These are phyloP conservation scores for Luzula sylvatica DNA, from an alignment of 176 grass and related monocot species.

Conservation along the genomic window DNA sequence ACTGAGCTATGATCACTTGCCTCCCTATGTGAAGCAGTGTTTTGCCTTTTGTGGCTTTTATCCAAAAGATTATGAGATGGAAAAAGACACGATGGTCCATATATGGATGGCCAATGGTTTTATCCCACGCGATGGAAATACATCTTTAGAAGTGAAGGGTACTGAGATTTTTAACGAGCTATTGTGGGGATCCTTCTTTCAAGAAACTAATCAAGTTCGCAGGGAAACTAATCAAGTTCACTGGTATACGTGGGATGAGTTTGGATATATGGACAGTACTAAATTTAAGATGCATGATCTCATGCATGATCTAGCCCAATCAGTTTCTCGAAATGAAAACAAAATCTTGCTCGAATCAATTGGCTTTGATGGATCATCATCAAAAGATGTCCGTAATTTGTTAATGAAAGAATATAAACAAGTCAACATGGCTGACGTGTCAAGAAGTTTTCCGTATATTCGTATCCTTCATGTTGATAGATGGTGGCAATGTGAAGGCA, in stretches of 20 bases:
- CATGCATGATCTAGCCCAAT: slow-evolving; percentile 27
- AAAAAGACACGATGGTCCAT: slow-evolving; percentile 17
- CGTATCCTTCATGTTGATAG: too few species aligned
- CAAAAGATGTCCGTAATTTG: too few species aligned
- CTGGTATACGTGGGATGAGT: neutral
- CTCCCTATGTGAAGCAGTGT: slow-evolving; percentile 15
- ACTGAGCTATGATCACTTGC: slow-evolving; percentile 30
- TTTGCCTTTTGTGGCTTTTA: slow-evolving; percentile 24
- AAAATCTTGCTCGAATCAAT: too few species aligned
- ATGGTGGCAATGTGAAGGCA: too few species aligned
- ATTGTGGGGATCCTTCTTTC: slow-evolving; percentile 15
- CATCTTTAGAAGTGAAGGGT: neutral
- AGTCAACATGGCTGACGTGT: too few species aligned
- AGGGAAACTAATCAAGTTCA: too few species aligned
- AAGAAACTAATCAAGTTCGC: neutral
- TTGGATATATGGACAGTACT: slow-evolving; percentile 9
- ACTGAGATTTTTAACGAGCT: slow-evolving; percentile 14
- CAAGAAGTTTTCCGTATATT: too few species aligned
- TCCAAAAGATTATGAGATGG: slow-evolving; percentile 12
- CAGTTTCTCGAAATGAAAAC: too few species aligned
- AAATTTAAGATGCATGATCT: too few species aligned
- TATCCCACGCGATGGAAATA: neutral
- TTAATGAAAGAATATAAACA: too few species aligned
- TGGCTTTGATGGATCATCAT: too few species aligned
- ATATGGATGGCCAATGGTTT: slow-evolving; percentile 30